Evolutionary conservation across 495 filamentous ascomycete genomes (phyloP).

Genomic region (Penicillium pulvis): DNA sequence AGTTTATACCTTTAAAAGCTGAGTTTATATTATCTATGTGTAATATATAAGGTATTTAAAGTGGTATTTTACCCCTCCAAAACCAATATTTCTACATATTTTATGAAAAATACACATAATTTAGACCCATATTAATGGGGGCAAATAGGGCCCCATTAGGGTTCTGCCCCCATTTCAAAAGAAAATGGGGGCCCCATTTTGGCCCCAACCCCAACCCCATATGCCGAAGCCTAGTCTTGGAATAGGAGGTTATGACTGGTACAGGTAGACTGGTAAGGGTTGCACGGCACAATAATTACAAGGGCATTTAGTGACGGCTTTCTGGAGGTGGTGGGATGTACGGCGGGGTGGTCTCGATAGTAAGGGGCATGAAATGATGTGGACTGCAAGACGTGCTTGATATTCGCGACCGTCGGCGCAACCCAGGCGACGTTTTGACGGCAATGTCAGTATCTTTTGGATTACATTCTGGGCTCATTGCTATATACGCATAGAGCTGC

Average conservation of each 20-base stretch:
- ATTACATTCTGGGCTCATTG: slow-evolving; percentile 8
- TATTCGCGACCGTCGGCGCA: slow-evolving; percentile 1
- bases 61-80: no score
- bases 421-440: slow-evolving; percentile 4
- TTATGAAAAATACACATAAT: no score
- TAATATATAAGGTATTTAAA: no score
- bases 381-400: slow-evolving; percentile 13
- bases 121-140: no score
- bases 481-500: slow-evolving; percentile 15
- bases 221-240: no score
- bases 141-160: no score
- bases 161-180: no score
- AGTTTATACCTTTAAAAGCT: no score
- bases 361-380: slow-evolving; percentile 10
- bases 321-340: slow-evolving; percentile 16
- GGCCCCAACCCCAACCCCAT: no score
- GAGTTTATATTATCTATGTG: no score
- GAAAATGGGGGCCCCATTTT: no score
- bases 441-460: slow-evolving; percentile 8
- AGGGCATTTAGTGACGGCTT: slow-evolving; percentile 14
- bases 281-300: not conserved
- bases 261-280: not conserved
- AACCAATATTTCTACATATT: no score
- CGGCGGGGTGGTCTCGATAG: slow-evolving; percentile 17
- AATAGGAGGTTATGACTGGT: not conserved